phyloP scores from a whole-genome alignment of 1,139 yeast genomes.

The Candida tetrigidarum region DNA sequence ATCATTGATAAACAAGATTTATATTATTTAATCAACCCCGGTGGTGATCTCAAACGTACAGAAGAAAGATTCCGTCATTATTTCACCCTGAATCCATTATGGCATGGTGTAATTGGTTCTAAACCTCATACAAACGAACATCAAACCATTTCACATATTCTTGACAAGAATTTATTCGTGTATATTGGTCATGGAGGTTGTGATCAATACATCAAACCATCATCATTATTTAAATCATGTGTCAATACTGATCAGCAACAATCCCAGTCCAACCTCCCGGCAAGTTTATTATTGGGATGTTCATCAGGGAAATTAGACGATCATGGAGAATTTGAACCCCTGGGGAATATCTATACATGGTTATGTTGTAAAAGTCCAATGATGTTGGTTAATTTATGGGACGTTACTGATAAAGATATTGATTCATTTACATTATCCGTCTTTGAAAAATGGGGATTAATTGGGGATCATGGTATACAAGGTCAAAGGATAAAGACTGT shows the following conservation, averaged over 20 bases:
- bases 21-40: slow-evolving; percentile 77
- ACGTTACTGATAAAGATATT: slow-evolving; percentile 94
- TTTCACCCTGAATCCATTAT: slow-evolving; percentile 43
- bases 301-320: slow-evolving; percentile 75
- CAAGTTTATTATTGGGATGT: slow-evolving; percentile 85
- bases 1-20: slow-evolving; percentile 25
- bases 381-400: slow-evolving; percentile 91
- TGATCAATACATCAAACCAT: slow-evolving; percentile 67
- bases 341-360: slow-evolving; percentile 79
- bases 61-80: slow-evolving; percentile 58
- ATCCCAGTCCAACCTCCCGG: slow-evolving; percentile 40
- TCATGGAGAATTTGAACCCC: slow-evolving; percentile 68
- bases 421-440: slow-evolving; percentile 71
- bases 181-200: slow-evolving; percentile 98
- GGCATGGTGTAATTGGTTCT: slow-evolving; percentile 64
- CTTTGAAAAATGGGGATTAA: slow-evolving; percentile 66
- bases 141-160: slow-evolving; percentile 39
- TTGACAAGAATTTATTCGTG: slow-evolving; percentile 57
- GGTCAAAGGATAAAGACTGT: not conserved
- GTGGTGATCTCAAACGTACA: slow-evolving; percentile 73
- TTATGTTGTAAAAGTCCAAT: slow-evolving; percentile 80
- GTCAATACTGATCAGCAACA: not conserved
- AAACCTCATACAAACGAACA: slow-evolving; percentile 60
- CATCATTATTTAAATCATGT: slow-evolving; percentile 29
- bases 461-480: slow-evolving; percentile 13